Evolutionary conservation across 2,329 filamentous ascomycete genomes (phyloP).

Genomic region (Cadophora luteo-olivacea): DNA sequence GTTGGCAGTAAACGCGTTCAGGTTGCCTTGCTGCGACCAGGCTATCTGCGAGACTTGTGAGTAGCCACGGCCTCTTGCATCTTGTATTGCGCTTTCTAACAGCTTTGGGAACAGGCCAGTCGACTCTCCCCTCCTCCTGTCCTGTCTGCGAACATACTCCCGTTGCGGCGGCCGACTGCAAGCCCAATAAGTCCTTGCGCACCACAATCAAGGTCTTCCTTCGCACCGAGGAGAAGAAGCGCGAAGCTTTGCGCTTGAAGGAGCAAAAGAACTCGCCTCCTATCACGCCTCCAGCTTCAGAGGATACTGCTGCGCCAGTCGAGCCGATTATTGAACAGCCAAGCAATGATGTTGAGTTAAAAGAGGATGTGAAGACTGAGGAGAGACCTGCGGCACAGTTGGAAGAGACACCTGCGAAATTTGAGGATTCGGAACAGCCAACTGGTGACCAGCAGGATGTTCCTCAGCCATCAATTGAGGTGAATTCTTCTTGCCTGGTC

Average conservation of each 20-base stretch:
- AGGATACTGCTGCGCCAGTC: conserved; percentile 19
- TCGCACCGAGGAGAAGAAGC: conserved; percentile 89
- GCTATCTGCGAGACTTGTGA: conserved; percentile 90
- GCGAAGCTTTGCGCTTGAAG: conserved; percentile 65
- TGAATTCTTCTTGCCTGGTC: conserved; percentile 31
- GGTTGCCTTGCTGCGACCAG: conserved; percentile 93
- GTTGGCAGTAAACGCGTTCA: conserved; percentile 87
- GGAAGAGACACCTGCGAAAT: conserved; percentile 19
- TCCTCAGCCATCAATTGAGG: conserved; percentile 48
- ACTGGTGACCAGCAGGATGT: conserved; percentile 45
- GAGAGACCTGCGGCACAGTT: conserved; percentile 23
- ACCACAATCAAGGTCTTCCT: conserved; percentile 92
- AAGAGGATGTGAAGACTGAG: conserved; percentile 29
- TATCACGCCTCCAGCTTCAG: conserved; percentile 35
- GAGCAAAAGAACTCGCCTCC: conserved; percentile 48
- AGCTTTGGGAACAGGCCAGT: conserved; percentile 65
- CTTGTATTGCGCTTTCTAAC: conserved; percentile 21
- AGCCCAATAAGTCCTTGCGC: conserved; percentile 86
- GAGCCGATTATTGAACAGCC: conserved; percentile 17
- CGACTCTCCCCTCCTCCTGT: conserved; percentile 77
- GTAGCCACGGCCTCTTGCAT: conserved; percentile 24
- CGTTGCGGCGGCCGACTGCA: conserved; percentile 84
- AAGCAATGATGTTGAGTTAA: conserved; percentile 13
- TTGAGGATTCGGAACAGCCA: conserved; percentile 22
- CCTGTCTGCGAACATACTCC: conserved; percentile 94